These are phyloP conservation scores for Fusarium oligoseptatum DNA, from an alignment of 2,329 filamentous ascomycete genomes.

Conservation along the genomic window DNA sequence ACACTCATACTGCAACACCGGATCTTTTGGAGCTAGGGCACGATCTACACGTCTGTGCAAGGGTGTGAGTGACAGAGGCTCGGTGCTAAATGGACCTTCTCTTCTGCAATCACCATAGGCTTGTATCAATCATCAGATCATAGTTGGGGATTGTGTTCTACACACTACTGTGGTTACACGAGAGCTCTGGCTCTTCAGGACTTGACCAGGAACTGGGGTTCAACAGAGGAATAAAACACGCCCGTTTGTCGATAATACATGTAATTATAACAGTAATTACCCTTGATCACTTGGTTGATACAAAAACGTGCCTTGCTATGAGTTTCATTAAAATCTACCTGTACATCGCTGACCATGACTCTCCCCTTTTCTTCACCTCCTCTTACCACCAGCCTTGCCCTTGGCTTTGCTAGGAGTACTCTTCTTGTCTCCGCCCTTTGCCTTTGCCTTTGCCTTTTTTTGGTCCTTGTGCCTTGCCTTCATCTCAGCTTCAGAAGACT, in stretches of 20 bases:
- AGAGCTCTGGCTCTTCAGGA: background rate
- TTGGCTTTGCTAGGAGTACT: constrained; percentile 38
- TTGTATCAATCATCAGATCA: background rate
- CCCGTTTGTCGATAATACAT: background rate
- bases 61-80: background rate
- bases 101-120: background rate
- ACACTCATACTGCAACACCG: background rate
- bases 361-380: constrained; percentile 34
- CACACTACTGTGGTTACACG: background rate
- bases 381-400: constrained; percentile 41
- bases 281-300: background rate
- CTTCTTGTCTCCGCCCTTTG: constrained; percentile 34
- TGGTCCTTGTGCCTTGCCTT: constrained; percentile 45
- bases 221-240: background rate
- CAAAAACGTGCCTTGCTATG: constrained; percentile 4
- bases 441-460: constrained; percentile 37
- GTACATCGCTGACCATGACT: constrained; percentile 37
- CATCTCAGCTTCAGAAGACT: constrained; percentile 50
- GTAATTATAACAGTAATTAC: background rate
- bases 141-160: background rate
- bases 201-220: background rate
- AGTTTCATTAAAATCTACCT: constrained; percentile 37
- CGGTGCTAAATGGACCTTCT: background rate
- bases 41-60: background rate
- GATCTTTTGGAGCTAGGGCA: background rate